Evolutionary conservation across 2,329 filamentous ascomycete species (phyloP), one percentile per base, ranked within the genome.

Genomic region (Bipolaris gigantea): DNA sequence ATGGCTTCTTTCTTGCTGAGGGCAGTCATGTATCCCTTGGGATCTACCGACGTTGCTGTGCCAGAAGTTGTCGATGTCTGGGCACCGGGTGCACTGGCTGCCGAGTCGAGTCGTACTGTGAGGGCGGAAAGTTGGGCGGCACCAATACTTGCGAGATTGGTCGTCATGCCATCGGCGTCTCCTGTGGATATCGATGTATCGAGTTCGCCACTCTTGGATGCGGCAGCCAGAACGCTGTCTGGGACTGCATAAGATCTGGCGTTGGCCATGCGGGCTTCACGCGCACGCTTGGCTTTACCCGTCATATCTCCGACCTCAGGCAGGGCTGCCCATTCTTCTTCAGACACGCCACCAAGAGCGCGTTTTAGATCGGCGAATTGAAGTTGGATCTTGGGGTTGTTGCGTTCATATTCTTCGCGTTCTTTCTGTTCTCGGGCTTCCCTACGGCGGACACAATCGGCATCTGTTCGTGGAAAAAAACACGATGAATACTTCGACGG

Each of bases 371-470:
- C 94, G 71, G 92, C 92, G 74, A 99, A 99, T 75, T 99, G 94
- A 64, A 97, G 90, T 71, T 96, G 90, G 48, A 99, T 97, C 77
- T 97, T 99, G 13, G 94, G 94, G 73, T 99, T 97, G 74, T 96
- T 93, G 65, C 89, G 87, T 79, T 99, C 93, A 82, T 96, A 96
- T 70, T 97, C 92, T 72, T 96, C 91, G 74, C 83, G 86, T 80
- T 99, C 93, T 79, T 90, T 84, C 73, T 89, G 81, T 76, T 99
- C 94, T 75, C 94, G 91, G 72, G 88, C 89, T 89, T 99, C 94
- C 85, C 94, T 96, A 83, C 76, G 74, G 75, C 77, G 80, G 77
- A 79, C 81, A 92, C 50, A 53, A 53, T 87, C 88, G 88, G 84
- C 89, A 85, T 88, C 85, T 90, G 85, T 82, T 84, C 86, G 84